Conservation (phyloP, 2,329 filamentous ascomycete species). For the Apiospora saccharicola region DNA sequence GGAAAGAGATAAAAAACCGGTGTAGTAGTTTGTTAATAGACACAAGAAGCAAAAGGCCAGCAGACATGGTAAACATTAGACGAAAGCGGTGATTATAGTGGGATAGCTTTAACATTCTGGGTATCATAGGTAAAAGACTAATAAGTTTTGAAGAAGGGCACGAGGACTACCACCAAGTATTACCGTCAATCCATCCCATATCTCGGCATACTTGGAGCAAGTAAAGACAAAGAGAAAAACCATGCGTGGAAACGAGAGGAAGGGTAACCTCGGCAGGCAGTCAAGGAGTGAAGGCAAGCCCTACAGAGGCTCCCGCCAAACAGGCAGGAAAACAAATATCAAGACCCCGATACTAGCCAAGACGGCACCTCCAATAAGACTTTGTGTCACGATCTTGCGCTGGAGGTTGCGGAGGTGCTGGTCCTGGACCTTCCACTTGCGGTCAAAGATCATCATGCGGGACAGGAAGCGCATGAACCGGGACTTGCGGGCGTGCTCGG, state of each 20-base stretch:
- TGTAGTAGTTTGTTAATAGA: no score
- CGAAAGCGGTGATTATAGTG: not conserved
- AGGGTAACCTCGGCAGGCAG: not conserved
- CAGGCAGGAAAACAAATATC: slow-evolving; percentile 52
- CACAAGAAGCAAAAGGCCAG: not conserved
- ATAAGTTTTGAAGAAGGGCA: no score
- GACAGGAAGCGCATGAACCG: slow-evolving; percentile 41
- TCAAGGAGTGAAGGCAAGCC: not conserved
- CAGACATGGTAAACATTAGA: no score
- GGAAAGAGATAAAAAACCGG: not conserved
- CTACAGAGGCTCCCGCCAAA: slow-evolving; percentile 43
- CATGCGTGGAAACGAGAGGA: not conserved
- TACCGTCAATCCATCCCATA: no score
- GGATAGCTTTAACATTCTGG: not conserved
- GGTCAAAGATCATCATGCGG: slow-evolving; percentile 56
- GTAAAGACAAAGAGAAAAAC: no score
- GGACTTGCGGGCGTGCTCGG: slow-evolving; percentile 38
- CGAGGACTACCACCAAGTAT: no score
- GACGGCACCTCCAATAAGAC: slow-evolving; percentile 46
- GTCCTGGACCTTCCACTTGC: slow-evolving; percentile 54
- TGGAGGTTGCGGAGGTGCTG: slow-evolving; percentile 51
- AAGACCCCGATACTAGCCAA: slow-evolving; percentile 47
- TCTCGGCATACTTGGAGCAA: not conserved
- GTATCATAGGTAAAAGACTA: slow-evolving; percentile 4
- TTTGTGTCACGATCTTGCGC: slow-evolving; percentile 53